Conservation (phyloP, 768 basidiomycete species). For the Termitomyces sp. region DNA sequence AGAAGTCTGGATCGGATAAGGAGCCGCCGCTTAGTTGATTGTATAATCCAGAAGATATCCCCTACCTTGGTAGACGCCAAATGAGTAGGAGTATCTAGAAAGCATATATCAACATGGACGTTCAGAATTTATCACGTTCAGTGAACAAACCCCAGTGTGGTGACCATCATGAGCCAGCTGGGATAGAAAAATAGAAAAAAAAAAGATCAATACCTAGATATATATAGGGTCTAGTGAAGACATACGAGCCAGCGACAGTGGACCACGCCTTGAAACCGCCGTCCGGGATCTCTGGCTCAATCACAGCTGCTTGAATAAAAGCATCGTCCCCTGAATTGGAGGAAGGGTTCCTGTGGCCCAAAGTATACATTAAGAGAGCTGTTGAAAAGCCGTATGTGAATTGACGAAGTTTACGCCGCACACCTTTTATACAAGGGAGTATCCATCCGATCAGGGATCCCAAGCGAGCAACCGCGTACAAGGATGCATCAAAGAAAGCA, state of each 20-base stretch:
- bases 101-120: no score
- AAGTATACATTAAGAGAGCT: not conserved
- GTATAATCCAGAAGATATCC: no score
- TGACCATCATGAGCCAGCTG: not conserved
- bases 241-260: not conserved
- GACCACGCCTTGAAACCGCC: not conserved
- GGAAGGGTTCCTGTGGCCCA: not conserved
- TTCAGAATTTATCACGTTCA: no score
- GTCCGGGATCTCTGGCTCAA: not conserved
- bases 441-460: no score
- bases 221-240: no score
- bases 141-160: slow-evolving; percentile 8
- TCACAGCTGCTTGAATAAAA: not conserved
- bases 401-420: not conserved
- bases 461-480: no score
- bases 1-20: slow-evolving; percentile 3
- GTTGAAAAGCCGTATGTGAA: not conserved
- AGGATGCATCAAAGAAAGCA: no score
- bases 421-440: no score
- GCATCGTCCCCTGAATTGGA: not conserved
- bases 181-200: not conserved
- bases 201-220: not conserved
- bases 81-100: not conserved
- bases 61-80: slow-evolving; percentile 12
- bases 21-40: no score